Base-by-base conservation (phyloP, 1,139 yeast species). In the Pichia sp. region DNA sequence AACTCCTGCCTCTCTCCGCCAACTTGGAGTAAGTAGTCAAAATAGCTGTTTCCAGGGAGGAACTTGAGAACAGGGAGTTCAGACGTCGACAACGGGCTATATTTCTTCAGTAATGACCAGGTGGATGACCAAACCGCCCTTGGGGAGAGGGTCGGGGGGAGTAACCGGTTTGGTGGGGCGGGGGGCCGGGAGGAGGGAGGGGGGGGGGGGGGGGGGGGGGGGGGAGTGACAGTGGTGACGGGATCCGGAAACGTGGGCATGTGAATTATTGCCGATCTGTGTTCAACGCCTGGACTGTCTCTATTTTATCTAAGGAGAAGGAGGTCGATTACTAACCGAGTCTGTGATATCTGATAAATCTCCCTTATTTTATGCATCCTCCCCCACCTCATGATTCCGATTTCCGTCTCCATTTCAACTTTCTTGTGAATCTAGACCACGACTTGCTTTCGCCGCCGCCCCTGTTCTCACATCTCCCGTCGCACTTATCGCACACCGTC, bases 1-100 rank as follows among this genome's bases (percentile, higher is more conserved):
- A 70, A 60, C 0, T 52, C 34, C 57, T 74, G 77, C 1, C 54
- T 56, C 0, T 73, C 72, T 0, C 60, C 57, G 1, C 79, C 79
- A 8, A 75, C 52, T 1, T 70, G 54, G 0, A 70, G 56, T 26
- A 68, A 64, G 19, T 70, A 69, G 50, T 71, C 73, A 53, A 62
- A 70, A 4, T 60, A 48, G 3, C 55, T 49, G 25, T 51, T 26
- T 8, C 47, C 36, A 18, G 37, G 49, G 30, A 46, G 25, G 6
- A 50, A 37, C 21, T 54, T 52, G 1, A 57, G 12, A 2, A 55
- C 30, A 2, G 60, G 60, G 28, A 57, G 40, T 9, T 41, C 43
- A 1, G 51, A 31, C 4, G 56, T 47, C 18, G 48, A 21, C 9
- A 39, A 26, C 7, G 39, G 26, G 34, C 41, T 28, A 23, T 41